Conservation (phyloP, 2,329 filamentous ascomycete genomes). For the Clarireedia paspali region DNA sequence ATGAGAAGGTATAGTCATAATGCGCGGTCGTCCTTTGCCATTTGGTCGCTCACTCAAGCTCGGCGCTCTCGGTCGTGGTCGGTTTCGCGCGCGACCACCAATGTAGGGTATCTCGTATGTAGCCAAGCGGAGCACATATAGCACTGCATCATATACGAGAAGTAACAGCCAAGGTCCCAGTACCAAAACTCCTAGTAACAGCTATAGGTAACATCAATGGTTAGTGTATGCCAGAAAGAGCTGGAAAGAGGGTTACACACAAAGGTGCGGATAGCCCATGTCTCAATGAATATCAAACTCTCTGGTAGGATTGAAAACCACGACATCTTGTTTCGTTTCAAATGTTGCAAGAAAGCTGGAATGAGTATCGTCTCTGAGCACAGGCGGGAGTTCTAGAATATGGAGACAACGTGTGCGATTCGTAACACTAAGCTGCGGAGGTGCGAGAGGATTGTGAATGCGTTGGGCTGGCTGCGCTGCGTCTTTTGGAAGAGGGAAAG, state of each 20-base stretch:
- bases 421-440: background rate
- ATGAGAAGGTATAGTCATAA: constrained; percentile 17
- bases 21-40: constrained; percentile 33
- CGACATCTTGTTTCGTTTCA: constrained; percentile 39
- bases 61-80: constrained; percentile 51
- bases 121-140: constrained; percentile 52
- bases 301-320: constrained; percentile 58
- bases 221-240: constrained; percentile 12
- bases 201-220: constrained; percentile 32
- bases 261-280: constrained; percentile 54
- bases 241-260: constrained; percentile 8
- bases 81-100: constrained; percentile 53
- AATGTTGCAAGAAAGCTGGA: background rate
- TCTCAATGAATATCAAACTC: constrained; percentile 48
- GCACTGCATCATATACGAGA: constrained; percentile 53
- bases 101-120: constrained; percentile 52
- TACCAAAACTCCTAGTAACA: constrained; percentile 50
- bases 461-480: background rate
- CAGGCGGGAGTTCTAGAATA: too few relatives aligned
- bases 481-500: background rate
- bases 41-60: constrained; percentile 50
- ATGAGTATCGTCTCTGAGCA: too few relatives aligned
- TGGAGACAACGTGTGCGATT: background rate
- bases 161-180: constrained; percentile 56
- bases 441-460: background rate